Conservation (phyloP, 1,284 basidiomycete species). For the Naganishia sp. region DNA sequence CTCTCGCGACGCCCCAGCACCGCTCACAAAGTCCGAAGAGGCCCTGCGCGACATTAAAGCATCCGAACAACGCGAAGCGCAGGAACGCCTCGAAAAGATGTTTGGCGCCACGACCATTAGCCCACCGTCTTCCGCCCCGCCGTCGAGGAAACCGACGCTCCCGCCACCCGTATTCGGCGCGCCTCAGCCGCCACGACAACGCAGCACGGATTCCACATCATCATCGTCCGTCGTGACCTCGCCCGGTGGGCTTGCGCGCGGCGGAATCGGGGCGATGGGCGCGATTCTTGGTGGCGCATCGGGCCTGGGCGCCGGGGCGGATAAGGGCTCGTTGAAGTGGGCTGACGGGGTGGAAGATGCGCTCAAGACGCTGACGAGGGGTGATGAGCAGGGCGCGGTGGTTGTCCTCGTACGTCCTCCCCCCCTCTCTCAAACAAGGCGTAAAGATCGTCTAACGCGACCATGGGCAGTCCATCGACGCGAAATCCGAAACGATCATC, state of each 20-base stretch:
- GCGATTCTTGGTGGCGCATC: slow-evolving; percentile 36
- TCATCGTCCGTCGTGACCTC: background rate
- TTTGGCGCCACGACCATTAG: slow-evolving; percentile 13
- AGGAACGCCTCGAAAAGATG: slow-evolving; percentile 38
- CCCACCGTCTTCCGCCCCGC: background rate
- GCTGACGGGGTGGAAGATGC: slow-evolving; percentile 56
- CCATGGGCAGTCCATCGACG: slow-evolving; percentile 62
- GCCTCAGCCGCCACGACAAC: slow-evolving; percentile 19
- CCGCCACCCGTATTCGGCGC: slow-evolving; percentile 26
- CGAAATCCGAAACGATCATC: slow-evolving; percentile 61
- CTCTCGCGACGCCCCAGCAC: slow-evolving; percentile 73
- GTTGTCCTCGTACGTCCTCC: slow-evolving; percentile 62
- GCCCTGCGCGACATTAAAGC: slow-evolving; percentile 73
- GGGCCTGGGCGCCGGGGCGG: slow-evolving; percentile 43
- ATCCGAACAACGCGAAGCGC: slow-evolving; percentile 61
- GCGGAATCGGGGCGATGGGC: slow-evolving; percentile 32
- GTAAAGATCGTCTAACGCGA: background rate
- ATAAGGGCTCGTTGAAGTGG: slow-evolving; percentile 36
- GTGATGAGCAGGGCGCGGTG: slow-evolving; percentile 58
- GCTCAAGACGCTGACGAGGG: slow-evolving; percentile 61
- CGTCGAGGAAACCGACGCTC: slow-evolving; percentile 2
- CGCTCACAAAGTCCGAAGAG: slow-evolving; percentile 74
- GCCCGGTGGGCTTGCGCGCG: slow-evolving; percentile 43
- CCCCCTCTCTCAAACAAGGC: background rate
- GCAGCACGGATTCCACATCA: background rate